These are phyloP conservation scores for Oryza coarctata DNA, from an alignment of 176 grass and related monocot species.

Conservation along the genomic window DNA sequence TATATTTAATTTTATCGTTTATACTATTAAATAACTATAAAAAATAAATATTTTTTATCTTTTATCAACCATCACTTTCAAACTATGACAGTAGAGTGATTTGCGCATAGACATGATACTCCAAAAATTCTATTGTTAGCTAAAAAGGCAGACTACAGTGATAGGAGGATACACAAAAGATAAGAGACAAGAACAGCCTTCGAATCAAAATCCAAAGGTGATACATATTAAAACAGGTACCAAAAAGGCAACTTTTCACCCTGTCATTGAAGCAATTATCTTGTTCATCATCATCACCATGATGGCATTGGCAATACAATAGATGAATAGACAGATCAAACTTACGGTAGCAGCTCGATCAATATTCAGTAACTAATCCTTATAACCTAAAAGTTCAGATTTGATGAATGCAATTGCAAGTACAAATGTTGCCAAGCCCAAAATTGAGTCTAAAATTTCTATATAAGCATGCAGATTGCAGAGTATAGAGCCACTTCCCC, in stretches of 20 bases:
- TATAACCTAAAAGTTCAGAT: constrained; percentile 24
- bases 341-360: constrained; percentile 25
- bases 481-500: constrained; percentile 17
- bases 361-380: constrained; percentile 2
- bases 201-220: neutral
- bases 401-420: constrained; percentile 34
- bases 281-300: constrained; percentile 32
- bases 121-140: neutral
- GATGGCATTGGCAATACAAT: constrained; percentile 32
- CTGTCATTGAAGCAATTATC: constrained; percentile 5
- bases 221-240: neutral
- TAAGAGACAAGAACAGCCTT: neutral
- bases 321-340: constrained; percentile 36
- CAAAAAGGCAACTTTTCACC: constrained; percentile 11
- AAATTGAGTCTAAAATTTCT: constrained; percentile 41
- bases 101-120: neutral
- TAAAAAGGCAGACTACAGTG: neutral
- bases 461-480: constrained; percentile 36
- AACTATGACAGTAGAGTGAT: too few species aligned
- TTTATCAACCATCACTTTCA: too few species aligned
- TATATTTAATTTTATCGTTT: too few species aligned
- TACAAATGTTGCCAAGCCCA: constrained; percentile 32
- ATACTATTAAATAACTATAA: too few species aligned
- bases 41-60: too few species aligned
- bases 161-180: neutral